Conservation (phyloP, 768 basidiomycete species). For the Lepiota venenata region DNA sequence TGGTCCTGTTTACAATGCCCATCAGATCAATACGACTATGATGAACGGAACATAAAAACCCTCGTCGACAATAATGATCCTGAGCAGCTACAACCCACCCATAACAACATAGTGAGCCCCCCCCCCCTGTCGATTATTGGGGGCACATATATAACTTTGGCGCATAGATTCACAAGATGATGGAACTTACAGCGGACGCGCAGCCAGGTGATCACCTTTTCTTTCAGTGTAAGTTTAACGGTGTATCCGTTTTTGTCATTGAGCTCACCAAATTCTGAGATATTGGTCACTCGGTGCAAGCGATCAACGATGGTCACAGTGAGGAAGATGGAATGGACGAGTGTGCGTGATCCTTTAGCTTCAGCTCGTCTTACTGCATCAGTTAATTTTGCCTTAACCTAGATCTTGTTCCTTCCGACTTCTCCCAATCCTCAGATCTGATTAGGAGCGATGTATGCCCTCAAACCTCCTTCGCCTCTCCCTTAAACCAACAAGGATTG, state of each 20-base stretch:
- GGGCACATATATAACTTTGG: background rate
- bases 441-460: conserved; percentile 35
- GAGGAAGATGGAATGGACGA: conserved; percentile 55
- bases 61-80: conserved; percentile 38
- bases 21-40: conserved; percentile 31
- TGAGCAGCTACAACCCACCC: conserved; percentile 34
- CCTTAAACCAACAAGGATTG: background rate
- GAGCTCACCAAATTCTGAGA: conserved; percentile 20
- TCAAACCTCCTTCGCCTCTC: background rate
- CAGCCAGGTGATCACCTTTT: conserved; percentile 48
- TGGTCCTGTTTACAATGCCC: background rate
- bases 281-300: conserved; percentile 49
- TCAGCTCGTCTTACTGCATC: background rate
- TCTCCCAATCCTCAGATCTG: conserved; percentile 11
- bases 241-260: background rate
- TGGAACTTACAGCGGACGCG: conserved; percentile 39
- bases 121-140: background rate
- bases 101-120: conserved; percentile 39
- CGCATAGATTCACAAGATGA: conserved; percentile 38
- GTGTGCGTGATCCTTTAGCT: conserved; percentile 28
- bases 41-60: conserved; percentile 33
- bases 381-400: background rate
- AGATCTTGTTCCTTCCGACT: conserved; percentile 39
- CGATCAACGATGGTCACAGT: conserved; percentile 34
- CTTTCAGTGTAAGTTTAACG: conserved; percentile 49